Percentiles rank a stretch among this genome's conserved stretches.
Evolutionary conservation across 805 yeast genomes (phyloP).

Genomic region (Candida sakaeoensis): DNA sequence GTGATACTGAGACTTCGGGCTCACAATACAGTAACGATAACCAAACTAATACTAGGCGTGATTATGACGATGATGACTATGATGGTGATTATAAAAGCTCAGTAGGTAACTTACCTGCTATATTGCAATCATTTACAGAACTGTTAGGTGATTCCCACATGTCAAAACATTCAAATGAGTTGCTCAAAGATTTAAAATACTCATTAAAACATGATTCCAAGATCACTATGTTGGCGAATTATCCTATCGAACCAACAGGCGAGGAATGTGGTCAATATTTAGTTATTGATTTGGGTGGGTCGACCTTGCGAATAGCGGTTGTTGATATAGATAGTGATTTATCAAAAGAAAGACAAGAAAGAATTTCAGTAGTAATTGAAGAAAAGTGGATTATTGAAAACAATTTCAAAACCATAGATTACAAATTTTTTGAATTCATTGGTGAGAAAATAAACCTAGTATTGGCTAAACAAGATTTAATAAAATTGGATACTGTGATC

Average conservation of each 20-base stretch:
- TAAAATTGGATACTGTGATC: slow-evolving; percentile 16
- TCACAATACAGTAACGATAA: neutral
- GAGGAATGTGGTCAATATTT: slow-evolving; percentile 35
- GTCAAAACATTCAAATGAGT: slow-evolving; percentile 15
- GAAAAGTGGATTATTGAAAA: slow-evolving; percentile 38
- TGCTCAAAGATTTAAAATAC: slow-evolving; percentile 25
- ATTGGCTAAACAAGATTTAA: slow-evolving; percentile 14
- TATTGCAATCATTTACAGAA: slow-evolving; percentile 7
- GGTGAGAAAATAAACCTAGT: slow-evolving; percentile 30
- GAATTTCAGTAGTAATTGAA: slow-evolving; percentile 27
- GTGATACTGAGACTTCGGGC: neutral
- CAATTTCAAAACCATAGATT: slow-evolving; percentile 36
- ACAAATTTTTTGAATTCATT: slow-evolving; percentile 41
- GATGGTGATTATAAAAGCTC: neutral
- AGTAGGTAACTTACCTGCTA: neutral
- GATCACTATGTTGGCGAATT: slow-evolving; percentile 40
- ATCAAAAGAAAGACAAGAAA: slow-evolving; percentile 13
- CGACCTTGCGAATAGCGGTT: slow-evolving; percentile 45
- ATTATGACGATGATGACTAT: neutral
- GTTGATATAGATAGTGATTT: slow-evolving; percentile 24
- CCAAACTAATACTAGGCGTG: neutral
- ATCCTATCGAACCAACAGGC: slow-evolving; percentile 36
- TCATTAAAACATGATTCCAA: slow-evolving; percentile 23
- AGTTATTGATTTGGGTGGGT: slow-evolving; percentile 57
- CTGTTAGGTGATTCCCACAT: slow-evolving; percentile 4